Evolutionary conservation across 768 basidiomycete species (phyloP).

Genomic region (Rhodotorula sphaerocarpa): DNA sequence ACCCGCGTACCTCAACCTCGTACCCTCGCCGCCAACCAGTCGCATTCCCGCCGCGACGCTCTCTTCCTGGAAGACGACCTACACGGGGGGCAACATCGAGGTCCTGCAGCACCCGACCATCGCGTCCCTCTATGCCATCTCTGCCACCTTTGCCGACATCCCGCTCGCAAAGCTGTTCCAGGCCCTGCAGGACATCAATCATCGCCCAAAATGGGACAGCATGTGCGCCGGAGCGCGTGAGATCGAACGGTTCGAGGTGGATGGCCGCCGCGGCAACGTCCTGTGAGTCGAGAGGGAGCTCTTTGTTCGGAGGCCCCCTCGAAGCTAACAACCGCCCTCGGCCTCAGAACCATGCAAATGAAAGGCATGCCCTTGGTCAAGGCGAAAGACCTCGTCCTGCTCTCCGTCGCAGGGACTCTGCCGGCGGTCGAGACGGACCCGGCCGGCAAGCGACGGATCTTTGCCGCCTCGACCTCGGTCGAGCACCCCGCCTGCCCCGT

Average conservation of each 20-base stretch:
- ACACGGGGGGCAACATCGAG: slow-evolving; percentile 9
- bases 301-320: no score
- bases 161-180: slow-evolving; percentile 33
- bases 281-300: neutral
- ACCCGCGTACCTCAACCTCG: slow-evolving; percentile 16
- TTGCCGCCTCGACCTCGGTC: slow-evolving; percentile 30
- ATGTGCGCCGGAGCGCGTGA: slow-evolving; percentile 29
- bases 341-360: slow-evolving; percentile 20
- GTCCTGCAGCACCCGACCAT: slow-evolving; percentile 34
- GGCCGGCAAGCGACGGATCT: slow-evolving; percentile 5
- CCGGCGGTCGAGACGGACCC: neutral
- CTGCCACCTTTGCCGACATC: slow-evolving; percentile 25
- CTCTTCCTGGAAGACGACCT: slow-evolving; percentile 24
- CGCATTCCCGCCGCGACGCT: slow-evolving; percentile 22
- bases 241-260: slow-evolving; percentile 29
- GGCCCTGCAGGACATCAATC: slow-evolving; percentile 13
- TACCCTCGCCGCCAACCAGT: slow-evolving; percentile 5
- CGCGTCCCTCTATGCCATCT: slow-evolving; percentile 31
- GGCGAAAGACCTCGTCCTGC: slow-evolving; percentile 36
- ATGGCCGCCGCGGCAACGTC: slow-evolving; percentile 20
- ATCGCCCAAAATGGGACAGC: slow-evolving; percentile 28
- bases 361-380: slow-evolving; percentile 38
- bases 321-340: no score
- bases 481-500: slow-evolving; percentile 19
- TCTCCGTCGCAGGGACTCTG: slow-evolving; percentile 34